A percentile compares a stretch with the other conserved stretches of the same genome.
These are phyloP conservation scores for Fusarium aywerte DNA, from an alignment of 2,329 filamentous ascomycete species.

Conservation along the genomic window DNA sequence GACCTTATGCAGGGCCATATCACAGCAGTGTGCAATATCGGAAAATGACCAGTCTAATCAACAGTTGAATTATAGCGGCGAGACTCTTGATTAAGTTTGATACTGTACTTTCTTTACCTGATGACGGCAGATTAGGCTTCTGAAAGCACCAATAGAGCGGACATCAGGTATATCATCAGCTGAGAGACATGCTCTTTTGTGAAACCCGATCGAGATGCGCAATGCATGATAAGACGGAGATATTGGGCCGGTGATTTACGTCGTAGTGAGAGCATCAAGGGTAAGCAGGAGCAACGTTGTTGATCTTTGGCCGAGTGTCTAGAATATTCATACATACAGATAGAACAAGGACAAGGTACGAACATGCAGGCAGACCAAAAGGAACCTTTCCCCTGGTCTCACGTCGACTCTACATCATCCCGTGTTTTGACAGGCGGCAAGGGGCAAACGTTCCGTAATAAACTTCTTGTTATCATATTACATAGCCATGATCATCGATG, in stretches of 20 bases:
- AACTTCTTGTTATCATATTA: background rate
- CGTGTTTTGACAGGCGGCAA: slow-evolving; percentile 36
- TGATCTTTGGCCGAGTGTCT: background rate
- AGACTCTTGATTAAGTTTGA: slow-evolving; percentile 5
- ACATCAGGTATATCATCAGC: slow-evolving; percentile 30
- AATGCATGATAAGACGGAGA: slow-evolving; percentile 19
- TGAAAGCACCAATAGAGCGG: slow-evolving; percentile 12
- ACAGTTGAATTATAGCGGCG: background rate
- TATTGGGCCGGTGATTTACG: slow-evolving; percentile 9
- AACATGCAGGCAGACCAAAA: slow-evolving; percentile 5
- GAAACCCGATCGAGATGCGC: slow-evolving; percentile 34
- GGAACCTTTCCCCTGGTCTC: slow-evolving; percentile 27
- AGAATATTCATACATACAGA: slow-evolving; percentile 1
- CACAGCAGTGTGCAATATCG: slow-evolving; percentile 16
- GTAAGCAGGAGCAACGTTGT: background rate
- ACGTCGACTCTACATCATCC: slow-evolving; percentile 36
- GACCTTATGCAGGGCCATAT: slow-evolving; percentile 28
- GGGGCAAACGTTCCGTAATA: slow-evolving; percentile 20
- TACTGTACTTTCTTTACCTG: slow-evolving; percentile 19
- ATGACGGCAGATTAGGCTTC: slow-evolving; percentile 10
- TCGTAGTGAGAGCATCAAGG: background rate
- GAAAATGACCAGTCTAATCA: slow-evolving; percentile 20
- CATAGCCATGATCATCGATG: background rate
- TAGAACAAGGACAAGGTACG: slow-evolving; percentile 2
- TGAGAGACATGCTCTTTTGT: slow-evolving; percentile 33